Evolutionary conservation across 306 rosid genomes (phyloP).

Genomic region (Casuarina glauca): DNA sequence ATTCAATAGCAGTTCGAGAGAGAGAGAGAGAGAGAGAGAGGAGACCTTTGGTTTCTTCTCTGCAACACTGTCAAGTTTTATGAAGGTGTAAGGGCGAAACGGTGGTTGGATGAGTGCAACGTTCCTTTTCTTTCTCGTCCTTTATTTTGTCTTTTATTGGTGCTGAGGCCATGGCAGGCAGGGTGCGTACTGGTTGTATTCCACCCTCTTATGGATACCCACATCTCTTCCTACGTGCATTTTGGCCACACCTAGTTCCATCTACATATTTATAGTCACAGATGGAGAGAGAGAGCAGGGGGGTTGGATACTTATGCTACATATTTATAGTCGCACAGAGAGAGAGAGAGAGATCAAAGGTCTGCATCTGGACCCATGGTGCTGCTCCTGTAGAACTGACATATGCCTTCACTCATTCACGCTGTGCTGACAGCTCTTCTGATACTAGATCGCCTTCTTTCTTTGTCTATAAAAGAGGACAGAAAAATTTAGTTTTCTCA

Average conservation of each 20-base stretch:
- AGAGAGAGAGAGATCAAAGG: slow-evolving; percentile 47
- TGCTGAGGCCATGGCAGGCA: slow-evolving; percentile 43
- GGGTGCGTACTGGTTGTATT: slow-evolving; percentile 25
- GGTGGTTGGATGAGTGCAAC: slow-evolving; percentile 33
- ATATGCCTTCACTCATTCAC: slow-evolving; percentile 77
- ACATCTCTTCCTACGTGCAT: slow-evolving; percentile 31
- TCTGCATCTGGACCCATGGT: slow-evolving; percentile 64
- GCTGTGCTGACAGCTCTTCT: slow-evolving; percentile 40
- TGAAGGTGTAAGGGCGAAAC: slow-evolving; percentile 45
- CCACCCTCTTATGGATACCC: slow-evolving; percentile 47
- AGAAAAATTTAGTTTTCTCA: slow-evolving; percentile 57
- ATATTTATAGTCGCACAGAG: background rate
- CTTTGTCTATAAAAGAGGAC: slow-evolving; percentile 39
- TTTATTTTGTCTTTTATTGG: slow-evolving; percentile 42
- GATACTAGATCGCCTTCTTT: background rate
- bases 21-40: slow-evolving; percentile 39
- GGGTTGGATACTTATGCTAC: slow-evolving; percentile 27
- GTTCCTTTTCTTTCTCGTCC: slow-evolving; percentile 26
- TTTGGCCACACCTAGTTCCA: slow-evolving; percentile 23
- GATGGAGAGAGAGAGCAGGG: slow-evolving; percentile 13
- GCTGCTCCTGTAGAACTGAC: slow-evolving; percentile 58
- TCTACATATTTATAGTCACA: background rate
- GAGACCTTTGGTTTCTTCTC: slow-evolving; percentile 37
- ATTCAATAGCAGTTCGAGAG: slow-evolving; percentile 24
- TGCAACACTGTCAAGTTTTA: slow-evolving; percentile 47